Percentiles rank a stretch among this genome's conserved stretches.
Conservation (phyloP, 352 stramenopile genomes). For the Globisporangium iwayamae region DNA sequence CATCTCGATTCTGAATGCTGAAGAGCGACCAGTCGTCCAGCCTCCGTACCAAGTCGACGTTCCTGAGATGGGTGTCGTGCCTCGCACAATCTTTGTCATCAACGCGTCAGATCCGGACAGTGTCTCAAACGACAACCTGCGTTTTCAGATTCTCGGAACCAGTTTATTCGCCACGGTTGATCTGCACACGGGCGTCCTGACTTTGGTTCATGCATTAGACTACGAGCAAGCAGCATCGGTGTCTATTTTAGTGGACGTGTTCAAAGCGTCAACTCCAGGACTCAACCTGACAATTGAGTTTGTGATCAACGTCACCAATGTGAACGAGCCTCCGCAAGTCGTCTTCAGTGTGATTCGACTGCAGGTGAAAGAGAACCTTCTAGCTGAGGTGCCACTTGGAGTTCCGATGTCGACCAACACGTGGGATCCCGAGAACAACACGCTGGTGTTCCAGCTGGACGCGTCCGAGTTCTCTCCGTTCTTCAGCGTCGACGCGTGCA, state of each 20-base stretch:
- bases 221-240: neutral
- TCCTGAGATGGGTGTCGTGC: slow-evolving; percentile 36
- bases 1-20: slow-evolving; percentile 18
- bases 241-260: slow-evolving; percentile 1
- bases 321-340: slow-evolving; percentile 26
- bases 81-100: slow-evolving; percentile 32
- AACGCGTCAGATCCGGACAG: slow-evolving; percentile 49
- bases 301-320: slow-evolving; percentile 15
- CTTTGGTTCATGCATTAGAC: slow-evolving; percentile 4
- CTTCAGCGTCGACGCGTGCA: slow-evolving; percentile 47
- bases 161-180: slow-evolving; percentile 1
- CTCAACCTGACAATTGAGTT: neutral
- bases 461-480: slow-evolving; percentile 37
- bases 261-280: neutral
- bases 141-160: slow-evolving; percentile 19
- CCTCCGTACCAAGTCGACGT: slow-evolving; percentile 3
- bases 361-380: slow-evolving; percentile 1
- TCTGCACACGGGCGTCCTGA: neutral
- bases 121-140: slow-evolving; percentile 27
- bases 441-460: slow-evolving; percentile 35
- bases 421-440: slow-evolving; percentile 62
- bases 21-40: slow-evolving; percentile 2
- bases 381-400: slow-evolving; percentile 20
- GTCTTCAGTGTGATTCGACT: slow-evolving; percentile 4
- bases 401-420: slow-evolving; percentile 22